A percentile compares a stretch with the other conserved stretches of the same genome.
Evolutionary conservation across 306 rosid species (phyloP).

Genomic region (Casuarina cunninghamiana): DNA sequence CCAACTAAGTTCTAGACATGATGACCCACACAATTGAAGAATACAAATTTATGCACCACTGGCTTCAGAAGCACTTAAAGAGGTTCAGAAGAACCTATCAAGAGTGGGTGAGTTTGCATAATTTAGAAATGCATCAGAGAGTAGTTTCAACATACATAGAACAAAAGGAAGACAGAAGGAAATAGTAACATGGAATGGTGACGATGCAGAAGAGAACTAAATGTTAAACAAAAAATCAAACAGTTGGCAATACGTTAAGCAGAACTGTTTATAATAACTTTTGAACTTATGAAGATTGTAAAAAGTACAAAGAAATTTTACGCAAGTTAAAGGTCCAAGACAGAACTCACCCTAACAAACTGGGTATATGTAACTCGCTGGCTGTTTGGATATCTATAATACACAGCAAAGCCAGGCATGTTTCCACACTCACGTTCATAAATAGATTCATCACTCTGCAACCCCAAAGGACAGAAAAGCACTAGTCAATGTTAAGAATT

Average conservation of each 20-base stretch:
- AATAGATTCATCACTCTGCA: slow-evolving; percentile 92
- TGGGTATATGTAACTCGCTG: slow-evolving; percentile 93
- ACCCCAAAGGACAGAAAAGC: slow-evolving; percentile 18
- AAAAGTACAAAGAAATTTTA: slow-evolving; percentile 7
- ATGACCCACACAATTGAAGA: too few relatives aligned
- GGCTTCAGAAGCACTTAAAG: too few relatives aligned
- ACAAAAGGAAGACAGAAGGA: background rate
- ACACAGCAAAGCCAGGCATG: slow-evolving; percentile 99
- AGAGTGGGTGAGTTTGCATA: too few relatives aligned
- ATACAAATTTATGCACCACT: too few relatives aligned
- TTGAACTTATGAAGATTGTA: background rate
- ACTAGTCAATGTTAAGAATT: background rate
- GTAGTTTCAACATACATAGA: background rate
- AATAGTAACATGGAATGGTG: background rate
- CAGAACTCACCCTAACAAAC: slow-evolving; percentile 78
- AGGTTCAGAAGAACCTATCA: background rate
- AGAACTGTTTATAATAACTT: background rate
- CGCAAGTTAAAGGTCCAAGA: slow-evolving; percentile 16
- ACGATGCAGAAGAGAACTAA: background rate
- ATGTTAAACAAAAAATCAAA: background rate
- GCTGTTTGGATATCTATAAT: slow-evolving; percentile 90
- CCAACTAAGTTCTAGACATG: too few relatives aligned
- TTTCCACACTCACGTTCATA: slow-evolving; percentile 98
- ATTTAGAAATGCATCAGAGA: too few relatives aligned
- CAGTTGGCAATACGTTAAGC: background rate